phyloP scores from a whole-genome alignment of 1,284 basidiomycete genomes.

The Irpex lacteus region DNA sequence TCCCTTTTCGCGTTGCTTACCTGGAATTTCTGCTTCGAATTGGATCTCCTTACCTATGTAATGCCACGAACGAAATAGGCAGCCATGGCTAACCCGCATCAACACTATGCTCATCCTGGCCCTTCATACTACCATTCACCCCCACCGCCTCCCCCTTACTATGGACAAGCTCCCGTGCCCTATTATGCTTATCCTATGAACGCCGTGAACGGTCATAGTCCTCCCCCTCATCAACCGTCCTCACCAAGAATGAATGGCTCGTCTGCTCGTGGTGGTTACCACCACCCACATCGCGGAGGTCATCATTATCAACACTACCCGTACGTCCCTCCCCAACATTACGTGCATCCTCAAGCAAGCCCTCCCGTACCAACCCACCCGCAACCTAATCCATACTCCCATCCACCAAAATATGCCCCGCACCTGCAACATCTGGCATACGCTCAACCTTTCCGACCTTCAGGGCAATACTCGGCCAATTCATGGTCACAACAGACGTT shows the following conservation, averaged over 20 bases:
- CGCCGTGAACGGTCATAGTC: conserved; percentile 26
- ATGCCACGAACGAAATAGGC: neutral
- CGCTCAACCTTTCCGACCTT: conserved; percentile 26
- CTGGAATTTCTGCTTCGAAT: neutral
- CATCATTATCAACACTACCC: conserved; percentile 25
- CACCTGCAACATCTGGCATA: conserved; percentile 29
- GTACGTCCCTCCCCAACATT: conserved; percentile 13
- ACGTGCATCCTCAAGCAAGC: conserved; percentile 23
- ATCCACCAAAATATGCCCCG: conserved; percentile 28
- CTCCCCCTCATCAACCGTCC: conserved; percentile 23
- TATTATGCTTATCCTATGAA: conserved; percentile 31
- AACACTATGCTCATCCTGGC: conserved; percentile 31
- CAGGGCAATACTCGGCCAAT: conserved; percentile 24
- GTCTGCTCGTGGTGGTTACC: conserved; percentile 25
- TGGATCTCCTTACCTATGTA: neutral
- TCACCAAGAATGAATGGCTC: conserved; percentile 25
- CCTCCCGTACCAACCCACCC: conserved; percentile 18
- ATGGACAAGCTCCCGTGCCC: conserved; percentile 23
- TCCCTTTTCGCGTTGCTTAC: neutral
- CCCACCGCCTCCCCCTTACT: conserved; percentile 26
- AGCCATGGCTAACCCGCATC: conserved; percentile 32
- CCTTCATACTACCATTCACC: conserved; percentile 31
- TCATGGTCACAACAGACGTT: conserved; percentile 27
- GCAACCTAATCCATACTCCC: conserved; percentile 26
- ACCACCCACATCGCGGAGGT: conserved; percentile 24